Evolutionary conservation across 2,329 filamentous ascomycete genomes (phyloP).

Genomic region (Westerdykella ornata): DNA sequence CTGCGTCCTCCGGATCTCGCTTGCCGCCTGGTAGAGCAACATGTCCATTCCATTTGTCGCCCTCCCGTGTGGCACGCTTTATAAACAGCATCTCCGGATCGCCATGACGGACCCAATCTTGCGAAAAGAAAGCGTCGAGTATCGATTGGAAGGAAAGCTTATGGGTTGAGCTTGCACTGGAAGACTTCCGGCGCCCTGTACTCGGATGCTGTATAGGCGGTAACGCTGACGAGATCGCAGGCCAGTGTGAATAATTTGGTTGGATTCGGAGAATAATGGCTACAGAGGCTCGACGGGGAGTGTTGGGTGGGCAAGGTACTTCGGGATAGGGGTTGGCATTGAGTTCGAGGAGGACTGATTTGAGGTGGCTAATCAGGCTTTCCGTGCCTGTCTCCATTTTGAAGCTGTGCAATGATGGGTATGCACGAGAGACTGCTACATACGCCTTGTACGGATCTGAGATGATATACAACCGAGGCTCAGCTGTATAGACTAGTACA

Average conservation of each 20-base stretch:
- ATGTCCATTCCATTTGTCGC: constrained; percentile 64
- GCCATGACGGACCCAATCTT: constrained; percentile 59
- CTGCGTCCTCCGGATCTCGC: constrained; percentile 56
- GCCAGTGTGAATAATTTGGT: constrained; percentile 51
- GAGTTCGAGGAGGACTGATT: constrained; percentile 40
- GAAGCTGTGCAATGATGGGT: background rate
- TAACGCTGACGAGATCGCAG: constrained; percentile 28
- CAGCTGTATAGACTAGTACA: background rate
- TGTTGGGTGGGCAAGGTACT: constrained; percentile 44
- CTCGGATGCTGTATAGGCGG: constrained; percentile 12
- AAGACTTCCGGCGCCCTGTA: constrained; percentile 22
- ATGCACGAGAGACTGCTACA: background rate
- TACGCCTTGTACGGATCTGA: background rate
- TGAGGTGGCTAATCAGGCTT: constrained; percentile 37
- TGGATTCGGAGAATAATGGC: constrained; percentile 58
- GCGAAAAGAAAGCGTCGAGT: constrained; percentile 54
- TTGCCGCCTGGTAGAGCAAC: constrained; percentile 63
- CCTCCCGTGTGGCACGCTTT: constrained; percentile 57
- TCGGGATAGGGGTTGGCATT: constrained; percentile 44
- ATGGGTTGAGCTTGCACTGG: constrained; percentile 12
- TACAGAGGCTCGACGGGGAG: constrained; percentile 58
- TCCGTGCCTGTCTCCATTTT: constrained; percentile 20
- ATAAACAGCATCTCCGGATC: constrained; percentile 66
- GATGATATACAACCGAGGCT: constrained; percentile 14
- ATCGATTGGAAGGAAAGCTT: constrained; percentile 20